Evolutionary conservation across 352 stramenopile species (phyloP).

Genomic region (Aphanomyces cochlioides): DNA sequence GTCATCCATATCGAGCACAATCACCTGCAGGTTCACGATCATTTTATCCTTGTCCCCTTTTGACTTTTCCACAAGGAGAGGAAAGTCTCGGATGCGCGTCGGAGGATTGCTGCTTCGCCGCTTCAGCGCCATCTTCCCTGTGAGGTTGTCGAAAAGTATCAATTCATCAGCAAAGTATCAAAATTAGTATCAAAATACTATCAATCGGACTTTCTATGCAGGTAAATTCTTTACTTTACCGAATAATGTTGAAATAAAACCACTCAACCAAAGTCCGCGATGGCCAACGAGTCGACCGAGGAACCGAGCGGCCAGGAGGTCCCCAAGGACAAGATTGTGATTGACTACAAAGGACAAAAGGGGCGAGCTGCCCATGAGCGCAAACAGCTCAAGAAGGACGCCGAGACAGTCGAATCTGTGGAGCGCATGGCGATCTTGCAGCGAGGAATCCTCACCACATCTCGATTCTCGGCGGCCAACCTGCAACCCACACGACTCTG

Average conservation of each 20-base stretch:
- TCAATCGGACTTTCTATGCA: too few species aligned
- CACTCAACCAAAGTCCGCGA: too few species aligned
- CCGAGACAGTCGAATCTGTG: neutral
- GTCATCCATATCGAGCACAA: constrained; percentile 85
- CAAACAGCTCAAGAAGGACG: constrained; percentile 29
- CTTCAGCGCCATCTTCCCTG: constrained; percentile 25
- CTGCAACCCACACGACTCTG: constrained; percentile 21
- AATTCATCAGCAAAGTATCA: too few species aligned
- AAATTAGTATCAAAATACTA: too few species aligned
- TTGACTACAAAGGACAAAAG: constrained; percentile 30
- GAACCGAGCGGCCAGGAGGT: neutral
- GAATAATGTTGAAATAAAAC: too few species aligned
- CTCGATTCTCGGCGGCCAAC: constrained; percentile 19
- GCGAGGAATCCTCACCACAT: constrained; percentile 24
- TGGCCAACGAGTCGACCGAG: neutral
- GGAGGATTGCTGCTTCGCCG: constrained; percentile 13
- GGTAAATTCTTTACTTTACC: too few species aligned
- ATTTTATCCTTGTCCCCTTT: constrained; percentile 31
- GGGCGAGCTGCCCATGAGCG: constrained; percentile 25
- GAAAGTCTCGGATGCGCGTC: constrained; percentile 26
- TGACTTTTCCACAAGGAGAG: constrained; percentile 28
- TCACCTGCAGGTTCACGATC: constrained; percentile 55
- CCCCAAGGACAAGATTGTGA: neutral
- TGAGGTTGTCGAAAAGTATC: neutral
- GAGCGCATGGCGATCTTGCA: constrained; percentile 12